Conservation (phyloP, 345 rosid genomes). For the Rhodamnia rubescens region DNA sequence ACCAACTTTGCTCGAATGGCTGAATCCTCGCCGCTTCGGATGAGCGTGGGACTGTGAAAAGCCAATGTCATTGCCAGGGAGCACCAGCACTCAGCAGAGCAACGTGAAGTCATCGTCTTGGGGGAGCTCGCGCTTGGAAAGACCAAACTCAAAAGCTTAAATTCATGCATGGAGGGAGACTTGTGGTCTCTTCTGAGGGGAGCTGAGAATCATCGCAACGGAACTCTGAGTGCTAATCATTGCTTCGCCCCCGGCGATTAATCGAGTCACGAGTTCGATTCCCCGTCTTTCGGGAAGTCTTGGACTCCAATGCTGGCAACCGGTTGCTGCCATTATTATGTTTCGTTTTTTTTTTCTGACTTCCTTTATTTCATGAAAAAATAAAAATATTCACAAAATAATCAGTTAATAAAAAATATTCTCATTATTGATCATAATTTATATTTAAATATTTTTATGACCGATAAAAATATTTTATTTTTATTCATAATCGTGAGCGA, state of each 20-base stretch:
- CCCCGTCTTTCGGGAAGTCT: background rate
- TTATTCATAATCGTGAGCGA: background rate
- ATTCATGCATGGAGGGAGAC: background rate
- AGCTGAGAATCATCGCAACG: background rate
- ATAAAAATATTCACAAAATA: background rate
- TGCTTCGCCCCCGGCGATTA: too few relatives aligned
- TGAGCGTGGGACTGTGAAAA: background rate
- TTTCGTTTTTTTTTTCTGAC: too few relatives aligned
- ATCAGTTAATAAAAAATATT: background rate
- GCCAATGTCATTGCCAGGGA: background rate
- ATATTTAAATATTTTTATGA: too few relatives aligned
- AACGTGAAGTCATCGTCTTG: background rate
- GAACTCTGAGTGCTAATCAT: background rate
- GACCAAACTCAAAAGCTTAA: background rate
- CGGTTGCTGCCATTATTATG: too few relatives aligned
- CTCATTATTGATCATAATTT: background rate
- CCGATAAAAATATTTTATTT: background rate
- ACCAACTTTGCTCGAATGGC: background rate
- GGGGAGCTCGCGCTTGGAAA: background rate
- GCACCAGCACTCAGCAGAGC: background rate
- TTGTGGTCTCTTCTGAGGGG: background rate
- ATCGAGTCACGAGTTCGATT: background rate
- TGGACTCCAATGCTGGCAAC: background rate
- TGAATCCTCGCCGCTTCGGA: background rate
- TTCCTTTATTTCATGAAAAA: background rate